Evolutionary conservation across 352 stramenopile genomes (phyloP).

Genomic region (Globisporangium mamillatum): DNA sequence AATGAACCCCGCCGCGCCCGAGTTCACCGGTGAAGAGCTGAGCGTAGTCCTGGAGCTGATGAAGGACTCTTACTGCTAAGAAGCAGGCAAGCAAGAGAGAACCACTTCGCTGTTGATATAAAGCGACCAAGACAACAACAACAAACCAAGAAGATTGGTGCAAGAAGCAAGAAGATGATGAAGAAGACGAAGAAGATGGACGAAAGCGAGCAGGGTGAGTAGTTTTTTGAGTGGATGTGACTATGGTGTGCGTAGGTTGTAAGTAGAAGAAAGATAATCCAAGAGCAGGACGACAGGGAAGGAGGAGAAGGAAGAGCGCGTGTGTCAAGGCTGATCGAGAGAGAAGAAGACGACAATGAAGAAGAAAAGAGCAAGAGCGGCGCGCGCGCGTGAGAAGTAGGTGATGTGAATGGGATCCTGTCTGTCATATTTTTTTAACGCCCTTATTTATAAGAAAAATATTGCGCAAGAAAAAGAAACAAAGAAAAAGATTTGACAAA

Average conservation of each 20-base stretch:
- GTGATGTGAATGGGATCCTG: neutral
- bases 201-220: neutral
- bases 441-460: constrained; percentile 14
- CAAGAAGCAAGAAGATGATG: constrained; percentile 1
- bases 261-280: constrained; percentile 7
- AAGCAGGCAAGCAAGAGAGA: neutral
- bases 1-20: constrained; percentile 64
- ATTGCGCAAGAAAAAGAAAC: constrained; percentile 11
- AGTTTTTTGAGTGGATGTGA: constrained; percentile 6
- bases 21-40: constrained; percentile 77
- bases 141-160: neutral
- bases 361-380: neutral
- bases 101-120: constrained; percentile 12
- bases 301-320: neutral
- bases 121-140: constrained; percentile 11
- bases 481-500: constrained; percentile 8
- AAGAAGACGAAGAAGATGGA: neutral
- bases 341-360: constrained; percentile 1
- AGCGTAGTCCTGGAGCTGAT: constrained; percentile 78
- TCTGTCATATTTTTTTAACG: constrained; percentile 10
- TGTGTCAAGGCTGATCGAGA: neutral
- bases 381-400: neutral
- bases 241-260: constrained; percentile 11
- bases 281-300: neutral
- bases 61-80: constrained; percentile 63